Percentiles rank a stretch among this genome's conserved stretches.
Evolutionary conservation across 495 filamentous ascomycete species (phyloP).

Genomic region (Trichoderma erinaceum): DNA sequence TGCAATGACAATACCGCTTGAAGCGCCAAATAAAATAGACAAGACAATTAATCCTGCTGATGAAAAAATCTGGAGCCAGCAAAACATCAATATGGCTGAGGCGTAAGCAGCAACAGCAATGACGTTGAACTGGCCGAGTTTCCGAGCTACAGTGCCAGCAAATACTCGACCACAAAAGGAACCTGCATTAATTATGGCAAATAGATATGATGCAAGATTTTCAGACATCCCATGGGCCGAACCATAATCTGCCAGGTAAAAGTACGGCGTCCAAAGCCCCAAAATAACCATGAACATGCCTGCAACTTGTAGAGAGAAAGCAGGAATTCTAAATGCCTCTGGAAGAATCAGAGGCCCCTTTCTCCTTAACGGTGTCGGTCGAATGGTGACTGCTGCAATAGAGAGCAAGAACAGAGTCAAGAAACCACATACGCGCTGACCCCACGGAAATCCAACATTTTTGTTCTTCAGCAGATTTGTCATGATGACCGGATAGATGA

Average conservation of each 20-base stretch:
- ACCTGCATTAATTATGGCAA: constrained; percentile 47
- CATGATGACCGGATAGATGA: constrained; percentile 44
- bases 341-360: constrained; percentile 36
- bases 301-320: constrained; percentile 33
- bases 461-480: constrained; percentile 34
- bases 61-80: constrained; percentile 31
- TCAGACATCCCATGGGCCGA: constrained; percentile 38
- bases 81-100: constrained; percentile 39
- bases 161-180: constrained; percentile 53
- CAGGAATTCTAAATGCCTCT: constrained; percentile 34
- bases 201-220: constrained; percentile 41
- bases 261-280: constrained; percentile 52
- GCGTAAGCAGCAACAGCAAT: constrained; percentile 30
- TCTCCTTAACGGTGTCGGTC: background rate
- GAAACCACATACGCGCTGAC: constrained; percentile 55
- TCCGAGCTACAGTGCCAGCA: constrained; percentile 49
- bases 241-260: constrained; percentile 52
- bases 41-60: constrained; percentile 39
- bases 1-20: background rate
- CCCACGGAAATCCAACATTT: constrained; percentile 52
- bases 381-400: constrained; percentile 36
- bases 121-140: constrained; percentile 47
- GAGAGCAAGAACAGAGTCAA: constrained; percentile 42
- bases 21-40: constrained; percentile 18
- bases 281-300: constrained; percentile 39